Conservation (phyloP, 768 basidiomycete species). For the Imleria badia region DNA sequence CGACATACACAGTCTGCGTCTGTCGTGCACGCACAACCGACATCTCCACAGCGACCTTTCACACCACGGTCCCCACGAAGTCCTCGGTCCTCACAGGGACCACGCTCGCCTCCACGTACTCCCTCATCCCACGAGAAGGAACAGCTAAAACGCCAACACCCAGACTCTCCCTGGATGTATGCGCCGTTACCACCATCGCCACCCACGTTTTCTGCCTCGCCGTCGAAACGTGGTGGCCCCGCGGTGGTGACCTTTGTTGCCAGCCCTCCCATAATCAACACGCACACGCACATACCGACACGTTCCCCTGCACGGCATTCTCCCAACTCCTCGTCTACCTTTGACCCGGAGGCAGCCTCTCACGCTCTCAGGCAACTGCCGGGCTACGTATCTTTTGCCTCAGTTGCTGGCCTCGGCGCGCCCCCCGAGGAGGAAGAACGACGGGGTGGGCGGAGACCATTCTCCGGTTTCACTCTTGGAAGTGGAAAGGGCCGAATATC, state of each 20-base stretch:
- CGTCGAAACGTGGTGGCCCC: constrained; percentile 23
- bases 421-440: constrained; percentile 50
- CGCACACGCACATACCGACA: constrained; percentile 9
- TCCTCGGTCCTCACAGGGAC: constrained; percentile 14
- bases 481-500: constrained; percentile 19
- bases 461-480: constrained; percentile 14
- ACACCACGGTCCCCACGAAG: constrained; percentile 14
- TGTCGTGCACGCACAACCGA: constrained; percentile 1
- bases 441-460: constrained; percentile 23
- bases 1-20: constrained; percentile 17
- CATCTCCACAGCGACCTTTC: constrained; percentile 5
- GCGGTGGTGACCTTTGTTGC: constrained; percentile 25
- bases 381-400: constrained; percentile 69
- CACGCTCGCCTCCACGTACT: constrained; percentile 21
- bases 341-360: constrained; percentile 65
- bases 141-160: constrained; percentile 5
- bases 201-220: constrained; percentile 29
- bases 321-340: constrained; percentile 35
- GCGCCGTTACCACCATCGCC: constrained; percentile 32
- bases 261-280: constrained; percentile 15
- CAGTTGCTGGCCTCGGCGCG: constrained; percentile 63
- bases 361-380: constrained; percentile 53
- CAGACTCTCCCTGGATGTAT: constrained; percentile 29
- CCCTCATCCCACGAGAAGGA: constrained; percentile 20
- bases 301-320: constrained; percentile 15